Evolutionary conservation across 768 basidiomycete species (phyloP).

Genomic region (Tephrocybe sp.): DNA sequence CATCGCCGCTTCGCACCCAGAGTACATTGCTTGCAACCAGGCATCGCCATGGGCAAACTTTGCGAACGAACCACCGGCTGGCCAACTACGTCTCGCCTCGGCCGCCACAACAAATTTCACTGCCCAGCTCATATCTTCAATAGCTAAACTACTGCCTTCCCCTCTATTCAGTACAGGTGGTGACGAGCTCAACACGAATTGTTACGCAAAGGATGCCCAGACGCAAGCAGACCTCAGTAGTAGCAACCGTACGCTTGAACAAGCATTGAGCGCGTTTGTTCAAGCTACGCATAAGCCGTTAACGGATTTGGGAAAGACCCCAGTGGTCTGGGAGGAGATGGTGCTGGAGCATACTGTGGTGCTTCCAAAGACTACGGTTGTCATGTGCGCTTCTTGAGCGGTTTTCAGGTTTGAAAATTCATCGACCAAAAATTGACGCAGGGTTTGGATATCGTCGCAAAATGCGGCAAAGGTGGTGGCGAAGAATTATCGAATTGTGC

Average conservation of each 20-base stretch:
- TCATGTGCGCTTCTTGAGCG: constrained; percentile 44
- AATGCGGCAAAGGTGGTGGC: constrained; percentile 57
- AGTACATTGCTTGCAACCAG: constrained; percentile 67
- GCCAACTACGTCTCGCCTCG: constrained; percentile 76
- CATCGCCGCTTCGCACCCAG: constrained; percentile 66
- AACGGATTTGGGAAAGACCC: constrained; percentile 57
- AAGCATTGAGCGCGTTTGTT: constrained; percentile 65
- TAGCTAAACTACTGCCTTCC: constrained; percentile 53
- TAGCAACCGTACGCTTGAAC: constrained; percentile 52
- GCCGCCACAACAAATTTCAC: constrained; percentile 62
- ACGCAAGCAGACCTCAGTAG: constrained; percentile 56
- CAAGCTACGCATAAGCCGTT: constrained; percentile 57
- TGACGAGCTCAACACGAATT: constrained; percentile 72
- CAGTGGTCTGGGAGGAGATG: constrained; percentile 87
- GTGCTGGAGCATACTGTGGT: constrained; percentile 50
- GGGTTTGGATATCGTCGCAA: constrained; percentile 72
- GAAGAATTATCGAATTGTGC: constrained; percentile 62
- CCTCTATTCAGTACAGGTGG: constrained; percentile 80
- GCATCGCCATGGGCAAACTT: constrained; percentile 58
- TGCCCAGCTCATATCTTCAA: constrained; percentile 47
- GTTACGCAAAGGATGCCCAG: constrained; percentile 61
- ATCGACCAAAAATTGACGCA: constrained; percentile 17
- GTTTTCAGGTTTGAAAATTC: not conserved
- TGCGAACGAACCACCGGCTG: constrained; percentile 78
- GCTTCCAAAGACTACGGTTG: constrained; percentile 47